A percentile compares a stretch with the other conserved stretches of the same genome.
These are phyloP conservation scores for Halophytophthora batemanensis DNA, from an alignment of 352 stramenopile species.

Conservation along the genomic window DNA sequence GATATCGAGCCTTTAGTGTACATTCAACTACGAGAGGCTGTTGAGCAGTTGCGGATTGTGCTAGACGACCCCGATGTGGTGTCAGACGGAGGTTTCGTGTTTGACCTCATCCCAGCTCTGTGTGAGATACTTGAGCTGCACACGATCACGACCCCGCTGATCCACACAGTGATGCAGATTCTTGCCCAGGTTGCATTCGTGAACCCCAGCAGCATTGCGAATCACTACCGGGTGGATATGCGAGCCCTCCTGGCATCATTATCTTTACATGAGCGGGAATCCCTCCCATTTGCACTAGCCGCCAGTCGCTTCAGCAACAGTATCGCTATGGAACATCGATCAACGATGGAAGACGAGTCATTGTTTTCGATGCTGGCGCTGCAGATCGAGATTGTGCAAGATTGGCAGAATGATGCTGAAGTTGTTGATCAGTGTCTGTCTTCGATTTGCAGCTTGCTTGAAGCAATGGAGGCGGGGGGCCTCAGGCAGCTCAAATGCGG, in stretches of 20 bases:
- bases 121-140: constrained; percentile 23
- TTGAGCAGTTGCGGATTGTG: constrained; percentile 18
- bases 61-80: constrained; percentile 18
- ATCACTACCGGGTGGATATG: constrained; percentile 9
- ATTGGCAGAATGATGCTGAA: constrained; percentile 19
- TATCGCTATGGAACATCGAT: constrained; percentile 6
- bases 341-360: constrained; percentile 2
- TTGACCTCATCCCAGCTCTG: constrained; percentile 12
- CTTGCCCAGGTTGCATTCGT: constrained; percentile 26
- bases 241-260: constrained; percentile 19
- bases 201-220: constrained; percentile 13
- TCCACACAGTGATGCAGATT: constrained; percentile 22
- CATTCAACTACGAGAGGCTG: constrained; percentile 10
- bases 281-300: constrained; percentile 14
- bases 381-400: constrained; percentile 16
- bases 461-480: neutral
- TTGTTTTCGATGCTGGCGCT: constrained; percentile 7
- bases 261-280: constrained; percentile 19
- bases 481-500: neutral
- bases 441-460: constrained; percentile 4
- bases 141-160: constrained; percentile 15
- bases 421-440: constrained; percentile 15
- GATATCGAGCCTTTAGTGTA: constrained; percentile 13
- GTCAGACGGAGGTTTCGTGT: constrained; percentile 14
- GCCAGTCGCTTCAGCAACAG: constrained; percentile 19